phyloP scores from a whole-genome alignment of 352 stramenopile species.

The Phytopythium kandeliae region DNA sequence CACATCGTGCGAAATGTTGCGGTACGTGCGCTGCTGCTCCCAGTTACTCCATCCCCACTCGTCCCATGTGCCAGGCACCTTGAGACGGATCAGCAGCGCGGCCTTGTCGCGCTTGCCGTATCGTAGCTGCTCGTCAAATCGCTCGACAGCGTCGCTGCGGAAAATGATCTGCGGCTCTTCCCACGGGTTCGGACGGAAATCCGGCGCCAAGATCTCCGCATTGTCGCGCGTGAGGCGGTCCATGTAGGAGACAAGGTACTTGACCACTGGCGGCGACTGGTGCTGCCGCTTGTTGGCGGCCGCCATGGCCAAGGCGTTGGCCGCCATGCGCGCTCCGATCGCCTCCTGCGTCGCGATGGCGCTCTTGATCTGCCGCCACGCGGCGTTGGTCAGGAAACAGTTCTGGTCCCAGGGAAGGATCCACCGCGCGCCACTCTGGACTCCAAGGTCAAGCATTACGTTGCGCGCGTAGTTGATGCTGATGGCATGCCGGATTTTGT shows the following conservation, averaged over 20 bases:
- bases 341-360: conserved; percentile 12
- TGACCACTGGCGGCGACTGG: conserved; percentile 13
- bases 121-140: conserved; percentile 45
- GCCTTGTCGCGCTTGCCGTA: conserved; percentile 51
- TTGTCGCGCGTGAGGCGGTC: conserved; percentile 40
- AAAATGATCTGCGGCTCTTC: conserved; percentile 59
- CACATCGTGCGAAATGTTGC: conserved; percentile 34
- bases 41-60: conserved; percentile 41
- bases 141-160: conserved; percentile 33
- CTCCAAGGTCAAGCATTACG: conserved; percentile 36
- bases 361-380: conserved; percentile 36
- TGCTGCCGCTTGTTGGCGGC: conserved; percentile 1
- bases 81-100: conserved; percentile 33
- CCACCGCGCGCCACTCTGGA: conserved; percentile 27
- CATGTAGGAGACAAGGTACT: conserved; percentile 55
- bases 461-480: conserved; percentile 48
- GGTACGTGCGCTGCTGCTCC: conserved; percentile 30
- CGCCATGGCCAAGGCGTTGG: conserved; percentile 10
- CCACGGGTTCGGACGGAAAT: conserved; percentile 31
- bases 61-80: conserved; percentile 35
- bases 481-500: conserved; percentile 44
- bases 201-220: conserved; percentile 27
- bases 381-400: conserved; percentile 34
- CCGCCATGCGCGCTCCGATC: neutral
- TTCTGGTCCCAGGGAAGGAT: conserved; percentile 52